Percentiles rank a stretch among this genome's conserved stretches.
phyloP scores from a whole-genome alignment of 768 basidiomycete species.

The Lactarius sp. region DNA sequence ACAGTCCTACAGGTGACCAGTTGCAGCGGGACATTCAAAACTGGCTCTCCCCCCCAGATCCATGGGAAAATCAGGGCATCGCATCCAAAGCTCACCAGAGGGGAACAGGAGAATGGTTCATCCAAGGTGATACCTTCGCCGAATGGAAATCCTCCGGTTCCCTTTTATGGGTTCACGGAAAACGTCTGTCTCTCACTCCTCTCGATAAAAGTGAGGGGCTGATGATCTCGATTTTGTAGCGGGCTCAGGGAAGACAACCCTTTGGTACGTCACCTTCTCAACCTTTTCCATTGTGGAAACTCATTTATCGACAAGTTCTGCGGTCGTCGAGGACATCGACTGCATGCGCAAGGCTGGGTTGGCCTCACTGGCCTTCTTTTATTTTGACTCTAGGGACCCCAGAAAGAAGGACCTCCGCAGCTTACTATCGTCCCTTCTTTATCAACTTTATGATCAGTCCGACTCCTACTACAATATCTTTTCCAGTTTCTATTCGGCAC shows the following conservation, averaged over 20 bases:
- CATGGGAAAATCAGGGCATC: neutral
- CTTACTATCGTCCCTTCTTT: neutral
- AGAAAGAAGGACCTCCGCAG: neutral
- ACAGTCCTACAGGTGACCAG: neutral
- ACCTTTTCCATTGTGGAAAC: neutral
- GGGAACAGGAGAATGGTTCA: constrained; percentile 4
- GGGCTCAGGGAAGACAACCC: neutral
- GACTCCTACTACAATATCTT: neutral
- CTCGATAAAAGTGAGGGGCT: neutral
- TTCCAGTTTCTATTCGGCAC: neutral
- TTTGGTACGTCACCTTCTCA: neutral
- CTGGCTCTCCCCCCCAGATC: neutral
- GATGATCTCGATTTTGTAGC: neutral
- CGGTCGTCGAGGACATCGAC: too few species aligned
- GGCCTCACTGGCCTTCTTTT: neutral
- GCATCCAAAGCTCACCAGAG: neutral
- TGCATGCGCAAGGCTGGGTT: too few species aligned
- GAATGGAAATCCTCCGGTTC: constrained; percentile 3
- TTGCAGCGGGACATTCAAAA: neutral
- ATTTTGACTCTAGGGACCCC: neutral
- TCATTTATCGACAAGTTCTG: neutral
- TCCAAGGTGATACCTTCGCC: neutral
- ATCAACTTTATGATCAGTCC: neutral
- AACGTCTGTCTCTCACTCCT: neutral
- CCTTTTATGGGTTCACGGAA: constrained; percentile 5